Conservation (phyloP, 441 rosid genomes). For the Croton setiger region DNA sequence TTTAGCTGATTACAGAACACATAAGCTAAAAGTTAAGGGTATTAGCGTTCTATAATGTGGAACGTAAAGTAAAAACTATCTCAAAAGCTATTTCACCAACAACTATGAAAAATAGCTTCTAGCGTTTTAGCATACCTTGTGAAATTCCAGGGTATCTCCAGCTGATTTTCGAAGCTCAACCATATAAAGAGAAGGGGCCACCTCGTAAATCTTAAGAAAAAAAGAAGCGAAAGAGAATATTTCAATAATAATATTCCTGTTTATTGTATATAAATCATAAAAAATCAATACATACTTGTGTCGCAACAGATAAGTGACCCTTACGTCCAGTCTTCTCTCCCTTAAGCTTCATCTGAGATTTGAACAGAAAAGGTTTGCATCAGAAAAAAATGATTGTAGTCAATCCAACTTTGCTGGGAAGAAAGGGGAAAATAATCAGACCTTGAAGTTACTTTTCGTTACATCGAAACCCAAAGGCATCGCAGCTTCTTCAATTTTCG, state of each 20-base stretch:
- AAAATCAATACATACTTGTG: conserved; percentile 54
- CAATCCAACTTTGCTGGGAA: neutral
- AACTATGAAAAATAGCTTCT: no score
- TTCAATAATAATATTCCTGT: neutral
- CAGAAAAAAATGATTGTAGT: conserved; percentile 2
- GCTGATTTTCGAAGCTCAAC: conserved; percentile 95
- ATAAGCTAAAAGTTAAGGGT: no score
- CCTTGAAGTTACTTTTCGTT: conserved; percentile 94
- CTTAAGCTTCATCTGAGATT: conserved; percentile 71
- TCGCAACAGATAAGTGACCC: conserved; percentile 93
- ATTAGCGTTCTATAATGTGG: no score
- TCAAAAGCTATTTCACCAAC: no score
- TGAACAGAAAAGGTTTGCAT: neutral
- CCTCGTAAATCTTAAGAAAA: conserved; percentile 72
- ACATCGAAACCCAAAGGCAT: conserved; percentile 90
- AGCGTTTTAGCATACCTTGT: conserved; percentile 51
- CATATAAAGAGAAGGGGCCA: conserved; percentile 97
- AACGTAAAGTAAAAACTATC: no score
- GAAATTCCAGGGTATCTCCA: conserved; percentile 98
- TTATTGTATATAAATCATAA: neutral
- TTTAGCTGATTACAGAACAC: no score
- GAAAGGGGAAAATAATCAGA: conserved; percentile 20
- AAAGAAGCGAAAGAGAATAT: neutral
- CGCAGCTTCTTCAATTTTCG: conserved; percentile 91
- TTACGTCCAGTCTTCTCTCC: conserved; percentile 96